Evolutionary conservation across 345 rosid species (phyloP).

Genomic region (Pistacia vera): DNA sequence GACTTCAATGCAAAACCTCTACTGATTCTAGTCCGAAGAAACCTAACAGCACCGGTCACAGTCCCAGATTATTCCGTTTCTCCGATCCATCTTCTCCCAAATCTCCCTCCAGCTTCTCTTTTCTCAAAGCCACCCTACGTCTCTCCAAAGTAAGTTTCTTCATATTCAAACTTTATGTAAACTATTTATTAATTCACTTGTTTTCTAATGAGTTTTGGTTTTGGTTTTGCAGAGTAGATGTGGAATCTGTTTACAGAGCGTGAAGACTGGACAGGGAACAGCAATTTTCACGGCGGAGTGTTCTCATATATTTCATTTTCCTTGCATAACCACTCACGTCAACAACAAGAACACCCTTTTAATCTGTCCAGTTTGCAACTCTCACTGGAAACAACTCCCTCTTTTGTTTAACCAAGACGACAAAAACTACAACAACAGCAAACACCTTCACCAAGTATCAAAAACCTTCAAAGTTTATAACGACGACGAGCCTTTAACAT

Average conservation of each 20-base stretch:
- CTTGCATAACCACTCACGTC: conserved; percentile 58
- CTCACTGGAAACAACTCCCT: conserved; percentile 66
- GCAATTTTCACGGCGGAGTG: conserved; percentile 92
- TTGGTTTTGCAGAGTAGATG: conserved; percentile 54
- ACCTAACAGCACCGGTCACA: conserved; percentile 21
- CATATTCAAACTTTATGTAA: neutral
- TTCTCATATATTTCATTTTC: conserved; percentile 77
- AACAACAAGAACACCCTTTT: conserved; percentile 42
- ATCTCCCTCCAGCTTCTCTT: conserved; percentile 72
- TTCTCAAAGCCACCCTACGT: conserved; percentile 66
- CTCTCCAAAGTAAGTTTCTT: conserved; percentile 56
- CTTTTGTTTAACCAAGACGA: conserved; percentile 26
- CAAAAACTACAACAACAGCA: conserved; percentile 14
- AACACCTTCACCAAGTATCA: conserved; percentile 13
- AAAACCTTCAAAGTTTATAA: conserved; percentile 59
- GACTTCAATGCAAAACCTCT: conserved; percentile 53
- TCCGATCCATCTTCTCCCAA: conserved; percentile 75
- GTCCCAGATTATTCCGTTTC: conserved; percentile 47
- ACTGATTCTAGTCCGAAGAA: conserved; percentile 24
- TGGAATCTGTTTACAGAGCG: conserved; percentile 71
- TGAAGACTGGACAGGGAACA: conserved; percentile 73
- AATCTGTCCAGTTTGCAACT: conserved; percentile 73
- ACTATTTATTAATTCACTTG: neutral
- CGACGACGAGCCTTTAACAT: conserved; percentile 75
- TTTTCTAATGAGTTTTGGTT: neutral